A percentile compares a stretch with the other conserved stretches of the same genome.
Conservation (phyloP, 371 early-diverging fungal genomes). For the Lichtheimia corymbifera region DNA sequence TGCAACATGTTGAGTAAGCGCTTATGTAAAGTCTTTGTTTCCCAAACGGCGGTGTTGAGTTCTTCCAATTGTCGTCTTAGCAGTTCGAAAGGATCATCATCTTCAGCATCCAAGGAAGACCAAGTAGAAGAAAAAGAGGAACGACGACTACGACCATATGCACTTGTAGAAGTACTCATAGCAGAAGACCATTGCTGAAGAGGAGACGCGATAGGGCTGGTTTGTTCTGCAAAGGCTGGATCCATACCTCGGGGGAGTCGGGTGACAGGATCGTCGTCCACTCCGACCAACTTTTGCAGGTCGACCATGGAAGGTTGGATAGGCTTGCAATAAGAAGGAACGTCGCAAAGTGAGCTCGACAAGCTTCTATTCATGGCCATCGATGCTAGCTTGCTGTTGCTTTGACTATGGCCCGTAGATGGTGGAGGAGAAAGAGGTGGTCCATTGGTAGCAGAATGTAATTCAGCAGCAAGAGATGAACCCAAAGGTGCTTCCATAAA, state of each 20-base stretch:
- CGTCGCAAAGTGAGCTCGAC: slow-evolving; percentile 15
- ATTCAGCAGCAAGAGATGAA: slow-evolving; percentile 52
- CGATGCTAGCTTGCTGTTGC: slow-evolving; percentile 33
- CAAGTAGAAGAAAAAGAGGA: slow-evolving; percentile 38
- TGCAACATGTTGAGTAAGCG: slow-evolving; percentile 43
- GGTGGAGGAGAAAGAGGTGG: slow-evolving; percentile 23
- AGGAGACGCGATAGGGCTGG: slow-evolving; percentile 24
- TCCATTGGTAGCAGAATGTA: slow-evolving; percentile 44
- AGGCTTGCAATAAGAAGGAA: slow-evolving; percentile 1
- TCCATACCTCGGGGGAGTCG: slow-evolving; percentile 20
- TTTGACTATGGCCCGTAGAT: neutral
- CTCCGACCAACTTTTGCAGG: slow-evolving; percentile 5
- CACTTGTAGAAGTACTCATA: slow-evolving; percentile 23
- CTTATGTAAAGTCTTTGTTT: slow-evolving; percentile 53
- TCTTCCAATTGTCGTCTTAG: slow-evolving; percentile 52
- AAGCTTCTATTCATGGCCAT: slow-evolving; percentile 34
- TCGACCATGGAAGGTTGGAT: slow-evolving; percentile 1
- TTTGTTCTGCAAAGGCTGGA: slow-evolving; percentile 20
- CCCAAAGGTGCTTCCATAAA: slow-evolving; percentile 38
- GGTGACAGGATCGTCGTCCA: slow-evolving; percentile 17
- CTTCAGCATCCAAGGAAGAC: slow-evolving; percentile 38
- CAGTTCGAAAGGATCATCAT: slow-evolving; percentile 53
- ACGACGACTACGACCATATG: slow-evolving; percentile 38
- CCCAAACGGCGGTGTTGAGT: slow-evolving; percentile 47
- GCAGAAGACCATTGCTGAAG: slow-evolving; percentile 41